phyloP scores from a whole-genome alignment of 257 asterid genomes.

The Coffea canephora region DNA sequence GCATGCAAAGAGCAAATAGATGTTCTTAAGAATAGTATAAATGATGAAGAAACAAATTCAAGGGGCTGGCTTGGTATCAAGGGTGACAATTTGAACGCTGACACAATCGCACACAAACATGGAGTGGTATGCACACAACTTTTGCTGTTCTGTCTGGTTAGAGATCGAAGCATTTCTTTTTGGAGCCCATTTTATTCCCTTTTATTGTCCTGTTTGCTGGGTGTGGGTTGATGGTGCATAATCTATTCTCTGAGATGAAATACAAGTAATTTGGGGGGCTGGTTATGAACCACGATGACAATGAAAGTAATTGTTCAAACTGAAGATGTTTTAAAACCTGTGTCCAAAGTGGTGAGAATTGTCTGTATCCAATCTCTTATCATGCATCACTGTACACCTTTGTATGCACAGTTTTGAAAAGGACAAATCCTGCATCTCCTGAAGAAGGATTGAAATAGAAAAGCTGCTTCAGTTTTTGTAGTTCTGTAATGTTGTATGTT shows the following conservation, averaged over 20 bases:
- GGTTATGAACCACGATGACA: too few relatives aligned
- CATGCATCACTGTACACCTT: neutral
- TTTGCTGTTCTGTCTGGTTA: neutral
- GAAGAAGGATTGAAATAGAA: neutral
- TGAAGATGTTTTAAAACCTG: too few relatives aligned
- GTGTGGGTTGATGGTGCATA: neutral
- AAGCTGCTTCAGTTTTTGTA: neutral
- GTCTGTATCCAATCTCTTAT: too few relatives aligned
- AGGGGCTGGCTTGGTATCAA: slow-evolving; percentile 86
- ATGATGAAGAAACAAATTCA: slow-evolving; percentile 66
- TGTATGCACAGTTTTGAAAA: neutral
- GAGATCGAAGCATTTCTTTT: neutral
- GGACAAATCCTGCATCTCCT: neutral
- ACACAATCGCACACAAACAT: slow-evolving; percentile 89
- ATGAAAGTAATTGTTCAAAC: too few relatives aligned
- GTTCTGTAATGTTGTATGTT: neutral
- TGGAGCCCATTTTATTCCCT: neutral
- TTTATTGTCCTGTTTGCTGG: neutral
- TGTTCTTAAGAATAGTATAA: slow-evolving; percentile 68
- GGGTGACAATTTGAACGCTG: slow-evolving; percentile 59
- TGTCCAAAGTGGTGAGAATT: too few relatives aligned
- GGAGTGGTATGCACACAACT: slow-evolving; percentile 66
- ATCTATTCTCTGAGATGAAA: too few relatives aligned
- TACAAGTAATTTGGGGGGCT: too few relatives aligned
- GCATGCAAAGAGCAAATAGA: slow-evolving; percentile 94